Evolutionary conservation across 176 grass and related monocot genomes (phyloP).

Genomic region (Musa schizocarpa): DNA sequence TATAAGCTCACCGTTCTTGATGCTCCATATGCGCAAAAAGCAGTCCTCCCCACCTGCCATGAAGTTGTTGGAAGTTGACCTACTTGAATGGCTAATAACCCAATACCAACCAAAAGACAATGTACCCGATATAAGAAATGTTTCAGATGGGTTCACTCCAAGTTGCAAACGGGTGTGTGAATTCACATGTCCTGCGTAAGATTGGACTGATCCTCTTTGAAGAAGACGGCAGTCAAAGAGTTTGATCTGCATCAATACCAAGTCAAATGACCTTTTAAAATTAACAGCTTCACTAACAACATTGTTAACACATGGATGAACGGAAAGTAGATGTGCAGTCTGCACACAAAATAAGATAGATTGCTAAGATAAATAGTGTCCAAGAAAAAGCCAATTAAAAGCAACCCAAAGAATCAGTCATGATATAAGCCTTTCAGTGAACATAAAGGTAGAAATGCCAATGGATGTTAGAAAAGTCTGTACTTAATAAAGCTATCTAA

Average conservation of each 20-base stretch:
- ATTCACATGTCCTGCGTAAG: constrained; percentile 71
- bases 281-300: neutral
- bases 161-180: constrained; percentile 64
- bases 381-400: neutral
- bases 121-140: constrained; percentile 68
- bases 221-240: constrained; percentile 76
- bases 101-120: neutral
- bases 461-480: too few relatives aligned
- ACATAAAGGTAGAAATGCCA: too few relatives aligned
- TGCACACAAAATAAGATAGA: neutral
- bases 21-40: constrained; percentile 65
- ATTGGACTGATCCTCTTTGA: constrained; percentile 62
- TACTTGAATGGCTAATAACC: neutral
- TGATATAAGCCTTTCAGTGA: neutral
- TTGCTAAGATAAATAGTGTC: neutral
- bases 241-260: constrained; percentile 50
- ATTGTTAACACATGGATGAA: neutral
- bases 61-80: constrained; percentile 14
- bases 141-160: constrained; percentile 80
- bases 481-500: too few relatives aligned
- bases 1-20: constrained; percentile 71
- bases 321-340: neutral
- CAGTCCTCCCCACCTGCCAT: constrained; percentile 70
- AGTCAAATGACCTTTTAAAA: neutral
- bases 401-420: neutral